Evolutionary conservation across 768 basidiomycete genomes (phyloP).

Genomic region (Serendipita sp.): DNA sequence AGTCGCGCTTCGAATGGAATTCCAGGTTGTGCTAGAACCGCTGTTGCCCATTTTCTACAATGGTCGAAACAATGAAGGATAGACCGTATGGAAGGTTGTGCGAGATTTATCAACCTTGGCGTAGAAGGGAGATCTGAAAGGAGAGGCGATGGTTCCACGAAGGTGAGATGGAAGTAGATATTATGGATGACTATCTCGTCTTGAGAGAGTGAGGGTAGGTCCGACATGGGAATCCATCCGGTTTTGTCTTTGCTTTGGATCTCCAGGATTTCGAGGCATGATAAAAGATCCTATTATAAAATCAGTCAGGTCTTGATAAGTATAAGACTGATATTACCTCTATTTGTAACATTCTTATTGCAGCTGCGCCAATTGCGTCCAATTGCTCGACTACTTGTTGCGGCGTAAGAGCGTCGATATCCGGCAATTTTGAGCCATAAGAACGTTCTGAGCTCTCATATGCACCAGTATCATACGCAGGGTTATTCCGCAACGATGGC

Average conservation of each 20-base stretch:
- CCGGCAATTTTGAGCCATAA: conserved; percentile 33
- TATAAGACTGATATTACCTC: conserved; percentile 31
- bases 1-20: conserved; percentile 50
- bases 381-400: conserved; percentile 63
- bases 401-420: conserved; percentile 43
- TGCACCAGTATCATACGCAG: conserved; percentile 12
- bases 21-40: conserved; percentile 46
- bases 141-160: conserved; percentile 54
- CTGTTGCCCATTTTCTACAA: conserved; percentile 51
- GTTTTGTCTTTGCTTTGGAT: conserved; percentile 63
- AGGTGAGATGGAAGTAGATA: conserved; percentile 55
- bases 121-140: conserved; percentile 64
- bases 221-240: conserved; percentile 57
- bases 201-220: conserved; percentile 28
- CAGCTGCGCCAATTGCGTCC: conserved; percentile 58
- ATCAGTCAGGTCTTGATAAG: neutral
- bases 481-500: neutral
- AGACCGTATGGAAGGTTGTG: conserved; percentile 44
- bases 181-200: conserved; percentile 66
- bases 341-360: conserved; percentile 59
- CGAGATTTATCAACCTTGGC: conserved; percentile 59
- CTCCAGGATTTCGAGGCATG: conserved; percentile 62
- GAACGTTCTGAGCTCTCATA: conserved; percentile 30
- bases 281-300: conserved; percentile 47
- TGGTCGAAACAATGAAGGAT: neutral